phyloP scores from a whole-genome alignment of 2,329 filamentous ascomycete genomes.

The Aspergillus clavatus region DNA sequence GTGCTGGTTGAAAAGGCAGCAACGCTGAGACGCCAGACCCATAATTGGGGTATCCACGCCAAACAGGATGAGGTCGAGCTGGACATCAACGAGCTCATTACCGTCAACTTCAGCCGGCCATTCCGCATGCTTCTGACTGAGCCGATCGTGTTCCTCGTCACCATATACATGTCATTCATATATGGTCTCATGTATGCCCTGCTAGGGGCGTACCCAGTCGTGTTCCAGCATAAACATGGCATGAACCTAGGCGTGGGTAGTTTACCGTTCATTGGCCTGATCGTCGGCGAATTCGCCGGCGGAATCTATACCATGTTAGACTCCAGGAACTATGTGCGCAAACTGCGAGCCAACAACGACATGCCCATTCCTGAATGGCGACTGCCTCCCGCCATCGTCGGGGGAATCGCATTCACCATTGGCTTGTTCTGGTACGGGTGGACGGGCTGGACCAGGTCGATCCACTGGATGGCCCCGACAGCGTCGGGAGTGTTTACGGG shows the following conservation, averaged over 20 bases:
- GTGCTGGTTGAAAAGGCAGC: slow-evolving; percentile 36
- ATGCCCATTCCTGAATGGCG: slow-evolving; percentile 32
- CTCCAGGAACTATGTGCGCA: slow-evolving; percentile 25
- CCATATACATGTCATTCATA: slow-evolving; percentile 30
- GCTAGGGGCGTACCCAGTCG: slow-evolving; percentile 26
- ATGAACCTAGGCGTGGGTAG: slow-evolving; percentile 26
- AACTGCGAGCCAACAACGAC: slow-evolving; percentile 26
- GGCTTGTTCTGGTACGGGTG: slow-evolving; percentile 38
- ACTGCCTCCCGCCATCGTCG: slow-evolving; percentile 27
- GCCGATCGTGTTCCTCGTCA: slow-evolving; percentile 33
- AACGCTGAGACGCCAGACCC: slow-evolving; percentile 48
- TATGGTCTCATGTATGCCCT: slow-evolving; percentile 29
- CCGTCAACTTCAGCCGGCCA: slow-evolving; percentile 45
- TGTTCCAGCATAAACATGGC: slow-evolving; percentile 23
- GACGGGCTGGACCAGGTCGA: slow-evolving; percentile 29
- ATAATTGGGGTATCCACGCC: slow-evolving; percentile 57
- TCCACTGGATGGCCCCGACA: slow-evolving; percentile 36
- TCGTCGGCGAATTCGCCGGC: slow-evolving; percentile 28
- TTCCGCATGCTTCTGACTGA: slow-evolving; percentile 39
- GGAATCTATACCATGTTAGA: slow-evolving; percentile 24
- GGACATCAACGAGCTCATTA: slow-evolving; percentile 44
- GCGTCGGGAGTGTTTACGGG: slow-evolving; percentile 29
- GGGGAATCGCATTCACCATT: slow-evolving; percentile 29
- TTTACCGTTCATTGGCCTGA: slow-evolving; percentile 25
- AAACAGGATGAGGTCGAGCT: slow-evolving; percentile 50